phyloP scores from a whole-genome alignment of 305 asterid species.

The Withania somnifera region DNA sequence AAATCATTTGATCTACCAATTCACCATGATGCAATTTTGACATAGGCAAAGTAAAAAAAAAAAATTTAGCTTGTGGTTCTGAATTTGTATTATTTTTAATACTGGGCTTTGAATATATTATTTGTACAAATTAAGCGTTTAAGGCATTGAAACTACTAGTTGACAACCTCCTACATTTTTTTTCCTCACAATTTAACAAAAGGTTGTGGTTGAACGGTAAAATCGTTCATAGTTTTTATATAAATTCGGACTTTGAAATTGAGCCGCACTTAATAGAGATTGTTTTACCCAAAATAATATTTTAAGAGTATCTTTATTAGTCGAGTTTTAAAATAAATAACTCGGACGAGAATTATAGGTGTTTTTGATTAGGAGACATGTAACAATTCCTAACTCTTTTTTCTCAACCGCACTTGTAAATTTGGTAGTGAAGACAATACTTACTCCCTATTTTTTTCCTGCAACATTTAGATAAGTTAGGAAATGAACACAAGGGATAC shows the following conservation, averaged over 20 bases:
- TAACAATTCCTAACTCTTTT: slow-evolving; percentile 23
- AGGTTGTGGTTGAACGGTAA: neutral
- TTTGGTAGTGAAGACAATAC: neutral
- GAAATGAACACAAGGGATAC: neutral
- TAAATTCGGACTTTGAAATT: neutral
- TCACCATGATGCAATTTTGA: no score
- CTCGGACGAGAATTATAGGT: neutral
- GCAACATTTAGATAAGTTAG: neutral
- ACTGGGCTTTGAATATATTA: neutral
- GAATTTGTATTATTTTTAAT: neutral
- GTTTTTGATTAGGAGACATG: slow-evolving; percentile 19
- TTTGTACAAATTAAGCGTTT: no score
- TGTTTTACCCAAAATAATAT: no score
- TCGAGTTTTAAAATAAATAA: neutral
- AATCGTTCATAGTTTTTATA: no score
- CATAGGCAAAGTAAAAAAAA: no score
- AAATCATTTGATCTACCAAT: no score
- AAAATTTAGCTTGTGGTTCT: no score
- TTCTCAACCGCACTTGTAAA: slow-evolving; percentile 9
- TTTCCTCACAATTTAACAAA: no score
- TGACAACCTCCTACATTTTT: no score
- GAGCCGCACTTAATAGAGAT: neutral
- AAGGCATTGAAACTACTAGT: no score
- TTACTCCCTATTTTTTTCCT: neutral
- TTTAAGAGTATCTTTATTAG: neutral